phyloP scores from a whole-genome alignment of 352 stramenopile species.

The Phytophthora agathidicida region DNA sequence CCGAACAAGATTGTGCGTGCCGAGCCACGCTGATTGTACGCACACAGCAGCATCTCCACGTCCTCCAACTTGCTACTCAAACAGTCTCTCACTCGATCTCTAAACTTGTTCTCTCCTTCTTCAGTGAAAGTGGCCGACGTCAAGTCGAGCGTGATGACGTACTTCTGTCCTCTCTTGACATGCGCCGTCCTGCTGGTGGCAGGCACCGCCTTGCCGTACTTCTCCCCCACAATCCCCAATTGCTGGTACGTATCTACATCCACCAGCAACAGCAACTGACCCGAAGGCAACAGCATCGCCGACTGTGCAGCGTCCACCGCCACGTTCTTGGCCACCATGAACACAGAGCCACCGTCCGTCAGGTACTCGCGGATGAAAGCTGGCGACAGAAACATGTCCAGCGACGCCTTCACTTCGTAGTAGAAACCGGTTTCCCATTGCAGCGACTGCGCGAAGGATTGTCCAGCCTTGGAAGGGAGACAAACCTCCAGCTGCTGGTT shows the following conservation, averaged over 20 bases:
- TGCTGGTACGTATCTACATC: slow-evolving; percentile 70
- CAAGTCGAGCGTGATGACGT: slow-evolving; percentile 69
- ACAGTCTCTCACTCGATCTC: slow-evolving; percentile 51
- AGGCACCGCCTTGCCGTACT: slow-evolving; percentile 54
- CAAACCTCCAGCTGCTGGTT: slow-evolving; percentile 80
- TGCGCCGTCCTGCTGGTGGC: slow-evolving; percentile 23
- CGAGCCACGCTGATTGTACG: slow-evolving; percentile 68
- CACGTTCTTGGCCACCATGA: slow-evolving; percentile 83
- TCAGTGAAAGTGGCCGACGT: slow-evolving; percentile 45
- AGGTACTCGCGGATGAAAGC: slow-evolving; percentile 73
- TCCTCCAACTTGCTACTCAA: slow-evolving; percentile 57
- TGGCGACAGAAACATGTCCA: slow-evolving; percentile 61
- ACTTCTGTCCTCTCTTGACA: slow-evolving; percentile 47
- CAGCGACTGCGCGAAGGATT: slow-evolving; percentile 48
- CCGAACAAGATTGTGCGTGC: slow-evolving; percentile 73
- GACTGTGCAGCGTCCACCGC: slow-evolving; percentile 60
- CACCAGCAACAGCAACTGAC: slow-evolving; percentile 75
- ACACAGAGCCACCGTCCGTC: slow-evolving; percentile 44
- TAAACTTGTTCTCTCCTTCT: slow-evolving; percentile 15
- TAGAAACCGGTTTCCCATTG: slow-evolving; percentile 87
- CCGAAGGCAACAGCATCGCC: slow-evolving; percentile 65
- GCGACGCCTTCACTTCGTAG: slow-evolving; percentile 67
- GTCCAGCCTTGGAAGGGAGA: slow-evolving; percentile 43
- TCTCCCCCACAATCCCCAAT: slow-evolving; percentile 71
- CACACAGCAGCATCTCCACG: slow-evolving; percentile 77